These are phyloP conservation scores for Recurvomyces mirabilis DNA, from an alignment of 495 filamentous ascomycete genomes.

Conservation along the genomic window DNA sequence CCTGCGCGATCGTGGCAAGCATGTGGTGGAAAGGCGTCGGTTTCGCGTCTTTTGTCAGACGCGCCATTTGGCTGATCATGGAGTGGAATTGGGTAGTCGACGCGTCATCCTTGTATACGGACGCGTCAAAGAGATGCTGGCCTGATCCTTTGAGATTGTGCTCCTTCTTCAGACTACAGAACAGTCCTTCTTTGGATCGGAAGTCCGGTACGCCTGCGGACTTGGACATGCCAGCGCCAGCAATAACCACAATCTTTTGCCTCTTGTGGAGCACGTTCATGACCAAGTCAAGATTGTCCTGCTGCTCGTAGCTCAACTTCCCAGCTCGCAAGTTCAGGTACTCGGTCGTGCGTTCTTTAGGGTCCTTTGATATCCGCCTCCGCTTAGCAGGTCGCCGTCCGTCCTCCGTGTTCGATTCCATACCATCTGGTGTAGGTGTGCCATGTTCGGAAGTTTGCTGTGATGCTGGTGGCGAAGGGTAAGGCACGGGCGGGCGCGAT, in stretches of 20 bases:
- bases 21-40: slow-evolving; percentile 91
- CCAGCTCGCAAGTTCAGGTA: slow-evolving; percentile 56
- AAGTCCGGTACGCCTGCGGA: slow-evolving; percentile 96
- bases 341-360: slow-evolving; percentile 63
- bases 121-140: slow-evolving; percentile 93
- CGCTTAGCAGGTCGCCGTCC: slow-evolving; percentile 58
- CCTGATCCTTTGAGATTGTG: slow-evolving; percentile 88
- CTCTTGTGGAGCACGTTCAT: slow-evolving; percentile 70
- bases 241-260: slow-evolving; percentile 92
- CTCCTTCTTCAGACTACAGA: slow-evolving; percentile 67
- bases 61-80: slow-evolving; percentile 83
- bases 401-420: slow-evolving; percentile 27
- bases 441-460: slow-evolving; percentile 37
- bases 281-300: slow-evolving; percentile 52
- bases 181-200: slow-evolving; percentile 78
- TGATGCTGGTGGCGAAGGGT: slow-evolving; percentile 48
- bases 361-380: slow-evolving; percentile 49
- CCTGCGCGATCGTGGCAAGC: slow-evolving; percentile 77
- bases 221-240: slow-evolving; percentile 91
- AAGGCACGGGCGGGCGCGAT: no score
- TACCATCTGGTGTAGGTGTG: slow-evolving; percentile 29
- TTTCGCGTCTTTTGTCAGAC: slow-evolving; percentile 58
- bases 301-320: slow-evolving; percentile 34
- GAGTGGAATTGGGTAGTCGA: slow-evolving; percentile 84
- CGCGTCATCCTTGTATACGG: slow-evolving; percentile 83